Conservation (phyloP, 768 basidiomycete genomes). For the Suillus placidus region DNA sequence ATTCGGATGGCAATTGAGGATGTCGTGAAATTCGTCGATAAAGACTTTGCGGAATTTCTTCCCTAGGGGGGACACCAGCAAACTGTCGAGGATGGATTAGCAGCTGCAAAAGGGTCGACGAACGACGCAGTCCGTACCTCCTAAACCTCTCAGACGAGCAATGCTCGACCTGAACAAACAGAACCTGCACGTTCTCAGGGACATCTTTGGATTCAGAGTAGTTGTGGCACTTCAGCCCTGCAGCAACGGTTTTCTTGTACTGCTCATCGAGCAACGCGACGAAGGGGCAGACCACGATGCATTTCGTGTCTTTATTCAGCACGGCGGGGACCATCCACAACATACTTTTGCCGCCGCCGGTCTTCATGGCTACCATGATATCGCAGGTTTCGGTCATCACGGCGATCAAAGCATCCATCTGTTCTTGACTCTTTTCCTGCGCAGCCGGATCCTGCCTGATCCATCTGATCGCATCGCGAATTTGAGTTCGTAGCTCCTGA, state of each 20-base stretch:
- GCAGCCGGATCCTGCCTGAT: too few species aligned
- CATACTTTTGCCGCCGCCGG: not conserved
- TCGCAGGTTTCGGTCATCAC: not conserved
- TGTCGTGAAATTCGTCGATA: not conserved
- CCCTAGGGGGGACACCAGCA: not conserved
- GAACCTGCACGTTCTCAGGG: not conserved
- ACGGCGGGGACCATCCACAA: not conserved
- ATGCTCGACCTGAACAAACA: not conserved
- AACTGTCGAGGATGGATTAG: not conserved
- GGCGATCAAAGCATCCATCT: not conserved
- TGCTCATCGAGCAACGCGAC: not conserved
- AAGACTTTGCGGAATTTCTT: not conserved
- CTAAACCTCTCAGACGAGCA: not conserved
- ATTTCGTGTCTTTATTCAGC: not conserved
- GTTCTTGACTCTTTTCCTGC: not conserved
- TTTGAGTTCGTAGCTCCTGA: not conserved
- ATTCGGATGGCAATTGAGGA: not conserved
- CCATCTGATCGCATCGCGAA: not conserved
- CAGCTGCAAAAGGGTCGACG: too few species aligned
- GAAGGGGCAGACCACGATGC: not conserved
- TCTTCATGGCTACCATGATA: not conserved
- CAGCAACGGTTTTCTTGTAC: not conserved
- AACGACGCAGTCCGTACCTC: too few species aligned
- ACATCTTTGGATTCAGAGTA: not conserved
- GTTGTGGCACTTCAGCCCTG: not conserved